Conservation (phyloP, 805 yeast genomes). For the Ogataea glucozyma region DNA sequence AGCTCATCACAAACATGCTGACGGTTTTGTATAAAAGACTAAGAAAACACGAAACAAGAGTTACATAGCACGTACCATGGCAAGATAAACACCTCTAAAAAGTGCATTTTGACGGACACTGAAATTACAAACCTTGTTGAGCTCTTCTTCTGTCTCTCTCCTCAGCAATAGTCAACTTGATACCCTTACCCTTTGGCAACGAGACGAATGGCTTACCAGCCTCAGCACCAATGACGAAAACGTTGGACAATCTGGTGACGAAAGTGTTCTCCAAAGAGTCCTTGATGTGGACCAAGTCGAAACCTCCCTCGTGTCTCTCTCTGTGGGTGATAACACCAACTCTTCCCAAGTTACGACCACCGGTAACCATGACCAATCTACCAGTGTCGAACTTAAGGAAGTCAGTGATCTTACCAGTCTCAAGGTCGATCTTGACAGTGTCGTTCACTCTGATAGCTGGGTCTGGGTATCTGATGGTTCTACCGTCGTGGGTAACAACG, state of each 20-base stretch:
- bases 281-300: conserved; percentile 96
- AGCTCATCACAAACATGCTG: conserved; percentile 3
- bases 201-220: conserved; percentile 92
- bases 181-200: conserved; percentile 99
- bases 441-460: conserved; percentile 96
- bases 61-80: conserved; percentile 4
- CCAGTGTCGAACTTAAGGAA: conserved; percentile 92
- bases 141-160: conserved; percentile 99
- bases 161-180: conserved; percentile 91
- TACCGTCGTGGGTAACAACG: conserved; percentile 99
- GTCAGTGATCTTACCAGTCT: conserved; percentile 90
- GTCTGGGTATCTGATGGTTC: conserved; percentile 99
- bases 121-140: conserved; percentile 55
- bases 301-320: conserved; percentile 98
- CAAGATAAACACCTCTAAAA: conserved; percentile 5
- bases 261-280: conserved; percentile 92
- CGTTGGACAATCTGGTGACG: conserved; percentile 92
- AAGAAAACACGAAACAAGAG: conserved; percentile 10
- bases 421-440: conserved; percentile 95
- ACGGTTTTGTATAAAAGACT: conserved; percentile 8
- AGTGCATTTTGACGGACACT: not conserved
- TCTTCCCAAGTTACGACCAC: conserved; percentile 99
- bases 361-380: conserved; percentile 88
- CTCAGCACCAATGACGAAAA: conserved; percentile 87
- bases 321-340: conserved; percentile 95